Base-by-base conservation (phyloP, 2,329 filamentous ascomycete genomes). In the Madurella fahalii region DNA sequence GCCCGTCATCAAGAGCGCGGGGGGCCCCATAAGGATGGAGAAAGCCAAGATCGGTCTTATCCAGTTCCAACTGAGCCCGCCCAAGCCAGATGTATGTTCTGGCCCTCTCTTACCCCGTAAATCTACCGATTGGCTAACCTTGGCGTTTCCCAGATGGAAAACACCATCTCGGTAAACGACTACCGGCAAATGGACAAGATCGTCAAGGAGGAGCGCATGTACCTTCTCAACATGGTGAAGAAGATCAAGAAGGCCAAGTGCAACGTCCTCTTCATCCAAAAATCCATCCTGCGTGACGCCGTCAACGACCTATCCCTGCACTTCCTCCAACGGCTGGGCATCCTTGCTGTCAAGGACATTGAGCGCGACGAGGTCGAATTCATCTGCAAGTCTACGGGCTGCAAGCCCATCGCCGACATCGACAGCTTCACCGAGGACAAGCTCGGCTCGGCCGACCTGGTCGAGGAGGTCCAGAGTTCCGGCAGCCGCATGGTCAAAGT, bases 131-230 rank as follows among this genome's bases (percentile, higher is more conserved):
- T 15, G 20, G 16, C 53, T 50, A 25, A 61, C 54, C 37, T 34
- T 41, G 40, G 13, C 11, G 4, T 11, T 11, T 12, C 47, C 47
- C 64, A 90, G 85, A 99, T 99, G 94, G 94, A 99, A 78, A 99
- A 99, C 77, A 94, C 95, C 69, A 97, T 99, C 61, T 87, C 95
- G 32, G 94, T 99, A 68, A 99, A 99, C 74, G 94, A 99, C 78
- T 99, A 99, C 81, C 84, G 94, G 69, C 94, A 99, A 73, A 99
- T 99, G 94, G 94, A 99, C 80, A 99, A 97, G 82, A 99, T 99
- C 63, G 83, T 99, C 65, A 99, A 99, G 77, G 94, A 99, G 77
- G 94, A 99, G 79, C 90, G 94, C 64, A 89, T 94, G 64, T 99
- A 99, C 75, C 84, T 99, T 61, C 83, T 99, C 56, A 97, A 97